Evolutionary conservation across 148 eudicot genomes (phyloP).

Genomic region (Cornus suecica): DNA sequence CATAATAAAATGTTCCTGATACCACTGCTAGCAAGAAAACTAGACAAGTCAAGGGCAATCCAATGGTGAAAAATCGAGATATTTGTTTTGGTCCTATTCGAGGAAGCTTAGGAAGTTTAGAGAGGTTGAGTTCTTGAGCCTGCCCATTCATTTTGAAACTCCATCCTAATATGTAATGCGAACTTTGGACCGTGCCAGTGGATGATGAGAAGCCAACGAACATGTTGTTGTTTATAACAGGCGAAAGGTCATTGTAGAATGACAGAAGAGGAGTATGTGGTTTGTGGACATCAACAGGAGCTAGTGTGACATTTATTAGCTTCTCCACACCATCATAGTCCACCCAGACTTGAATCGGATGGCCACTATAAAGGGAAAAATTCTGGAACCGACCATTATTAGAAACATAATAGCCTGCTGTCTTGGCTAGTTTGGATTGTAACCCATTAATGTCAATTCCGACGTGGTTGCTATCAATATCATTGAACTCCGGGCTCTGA

Average conservation of each 20-base stretch:
- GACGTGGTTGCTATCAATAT: constrained; percentile 1
- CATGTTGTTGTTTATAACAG: constrained; percentile 3
- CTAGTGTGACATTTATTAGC: neutral
- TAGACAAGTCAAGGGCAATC: neutral
- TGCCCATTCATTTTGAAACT: constrained; percentile 13
- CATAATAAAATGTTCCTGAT: neutral
- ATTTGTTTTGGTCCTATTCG: neutral
- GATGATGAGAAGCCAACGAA: constrained; percentile 28
- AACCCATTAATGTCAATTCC: constrained; percentile 5
- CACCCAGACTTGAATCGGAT: constrained; percentile 3
- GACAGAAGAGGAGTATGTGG: neutral
- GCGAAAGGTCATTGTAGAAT: neutral
- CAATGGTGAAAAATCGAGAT: neutral
- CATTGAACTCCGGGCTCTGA: neutral
- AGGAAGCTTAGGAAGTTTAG: constrained; percentile 22
- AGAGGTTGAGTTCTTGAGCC: constrained; percentile 14
- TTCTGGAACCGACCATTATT: neutral
- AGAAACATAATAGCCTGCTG: neutral
- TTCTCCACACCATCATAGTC: neutral
- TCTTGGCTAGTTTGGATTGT: neutral
- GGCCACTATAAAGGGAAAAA: neutral
- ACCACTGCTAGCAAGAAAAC: neutral
- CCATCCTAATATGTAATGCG: constrained; percentile 24
- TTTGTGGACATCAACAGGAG: neutral
- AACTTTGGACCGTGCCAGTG: constrained; percentile 15